Conservation (phyloP, 768 basidiomycete genomes). For the Sutorius australiensis region DNA sequence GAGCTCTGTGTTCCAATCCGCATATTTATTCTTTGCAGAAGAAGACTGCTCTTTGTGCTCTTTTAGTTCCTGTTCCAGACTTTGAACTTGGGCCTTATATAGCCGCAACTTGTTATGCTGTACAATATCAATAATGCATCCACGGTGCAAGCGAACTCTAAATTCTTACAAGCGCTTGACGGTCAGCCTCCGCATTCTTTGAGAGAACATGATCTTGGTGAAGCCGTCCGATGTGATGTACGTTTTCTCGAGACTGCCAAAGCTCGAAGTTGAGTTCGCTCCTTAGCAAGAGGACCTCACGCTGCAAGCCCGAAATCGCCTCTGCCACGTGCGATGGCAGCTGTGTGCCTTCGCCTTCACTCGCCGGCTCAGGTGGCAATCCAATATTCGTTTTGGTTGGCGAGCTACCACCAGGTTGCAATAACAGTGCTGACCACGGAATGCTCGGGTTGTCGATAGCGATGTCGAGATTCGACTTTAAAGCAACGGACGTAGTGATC, state of each 20-base stretch:
- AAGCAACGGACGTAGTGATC: conserved; percentile 64
- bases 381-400: conserved; percentile 19
- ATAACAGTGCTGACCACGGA: conserved; percentile 49
- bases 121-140: conserved; percentile 5
- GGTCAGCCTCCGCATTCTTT: conserved; percentile 73
- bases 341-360: conserved; percentile 12
- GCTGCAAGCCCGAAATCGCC: conserved; percentile 67
- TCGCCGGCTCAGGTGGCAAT: conserved; percentile 18
- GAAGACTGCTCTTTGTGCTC: conserved; percentile 72
- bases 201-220: conserved; percentile 71
- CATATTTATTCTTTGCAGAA: conserved; percentile 71
- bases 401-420: conserved; percentile 33
- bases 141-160: neutral
- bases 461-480: conserved; percentile 67
- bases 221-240: conserved; percentile 76
- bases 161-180: conserved; percentile 69
- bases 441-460: conserved; percentile 51
- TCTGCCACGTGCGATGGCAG: conserved; percentile 52
- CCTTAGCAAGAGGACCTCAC: conserved; percentile 68
- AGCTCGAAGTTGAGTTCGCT: conserved; percentile 84
- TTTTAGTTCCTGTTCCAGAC: conserved; percentile 64
- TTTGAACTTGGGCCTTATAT: conserved; percentile 64
- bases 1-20: conserved; percentile 81
- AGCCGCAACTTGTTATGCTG: conserved; percentile 83
- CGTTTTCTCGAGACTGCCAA: conserved; percentile 78